Percentiles rank a stretch among this genome's conserved stretches.
Conservation (phyloP, 108 stramenopile species). For the Parietichytrium sp. region DNA sequence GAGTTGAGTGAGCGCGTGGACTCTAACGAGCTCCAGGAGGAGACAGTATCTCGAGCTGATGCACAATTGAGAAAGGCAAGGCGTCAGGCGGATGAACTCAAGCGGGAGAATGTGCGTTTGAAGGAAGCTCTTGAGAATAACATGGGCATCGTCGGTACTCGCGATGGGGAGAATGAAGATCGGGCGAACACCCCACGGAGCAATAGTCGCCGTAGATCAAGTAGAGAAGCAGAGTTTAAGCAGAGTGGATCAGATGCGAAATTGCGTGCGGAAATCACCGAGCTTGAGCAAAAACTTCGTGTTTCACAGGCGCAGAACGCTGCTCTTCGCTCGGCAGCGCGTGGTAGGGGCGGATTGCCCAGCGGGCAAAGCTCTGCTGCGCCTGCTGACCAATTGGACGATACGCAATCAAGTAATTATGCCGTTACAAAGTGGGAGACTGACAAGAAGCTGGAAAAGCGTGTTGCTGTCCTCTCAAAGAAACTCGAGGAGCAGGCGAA, state of each 20-base stretch:
- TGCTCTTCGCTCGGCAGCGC: not conserved
- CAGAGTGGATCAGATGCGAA: no score
- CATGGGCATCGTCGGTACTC: not conserved
- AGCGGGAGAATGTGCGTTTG: not conserved
- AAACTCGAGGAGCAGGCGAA: conserved; percentile 52
- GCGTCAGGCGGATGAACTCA: not conserved
- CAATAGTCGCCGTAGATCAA: no score
- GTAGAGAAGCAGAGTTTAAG: no score
- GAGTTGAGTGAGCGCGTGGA: not conserved
- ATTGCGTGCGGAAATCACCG: not conserved
- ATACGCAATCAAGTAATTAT: no score
- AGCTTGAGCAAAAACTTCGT: not conserved
- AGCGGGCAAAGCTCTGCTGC: not conserved
- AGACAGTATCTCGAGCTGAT: not conserved
- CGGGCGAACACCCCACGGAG: not conserved
- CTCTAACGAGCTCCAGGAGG: not conserved
- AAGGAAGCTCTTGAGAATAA: not conserved
- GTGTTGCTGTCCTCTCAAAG: conserved; percentile 48
- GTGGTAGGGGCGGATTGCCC: not conserved
- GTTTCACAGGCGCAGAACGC: conserved; percentile 27
- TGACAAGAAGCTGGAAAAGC: conserved; percentile 51
- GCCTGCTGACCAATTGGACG: no score
- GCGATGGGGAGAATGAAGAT: not conserved
- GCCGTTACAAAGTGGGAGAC: conserved; percentile 50
- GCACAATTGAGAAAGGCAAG: not conserved